A percentile compares a stretch with the other conserved stretches of the same genome.
These are phyloP conservation scores for Candida pseudoviswanathii DNA, from an alignment of 1,139 yeast species.

Conservation along the genomic window DNA sequence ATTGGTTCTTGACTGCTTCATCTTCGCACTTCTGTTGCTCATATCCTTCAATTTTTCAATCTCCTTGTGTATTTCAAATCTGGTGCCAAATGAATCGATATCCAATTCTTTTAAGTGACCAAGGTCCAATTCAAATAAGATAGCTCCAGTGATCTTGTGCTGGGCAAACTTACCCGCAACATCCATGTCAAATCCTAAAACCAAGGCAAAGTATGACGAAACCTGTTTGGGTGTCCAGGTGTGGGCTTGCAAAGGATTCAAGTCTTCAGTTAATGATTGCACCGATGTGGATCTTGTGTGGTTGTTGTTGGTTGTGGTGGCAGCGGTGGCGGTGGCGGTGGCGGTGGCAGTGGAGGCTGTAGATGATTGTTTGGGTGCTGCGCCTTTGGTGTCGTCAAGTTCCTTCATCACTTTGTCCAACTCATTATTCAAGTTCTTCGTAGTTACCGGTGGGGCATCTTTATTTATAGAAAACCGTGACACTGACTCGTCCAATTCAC, in stretches of 20 bases:
- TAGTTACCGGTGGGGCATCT: neutral
- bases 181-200: constrained; percentile 70
- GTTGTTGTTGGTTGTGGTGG: neutral
- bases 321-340: constrained; percentile 6
- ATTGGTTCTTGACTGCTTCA: constrained; percentile 14
- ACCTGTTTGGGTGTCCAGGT: constrained; percentile 92
- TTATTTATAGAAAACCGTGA: constrained; percentile 5
- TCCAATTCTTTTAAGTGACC: constrained; percentile 88
- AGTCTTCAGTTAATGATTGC: constrained; percentile 30
- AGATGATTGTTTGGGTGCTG: constrained; percentile 4
- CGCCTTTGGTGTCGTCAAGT: constrained; percentile 25
- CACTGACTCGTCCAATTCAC: constrained; percentile 9
- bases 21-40: constrained; percentile 12
- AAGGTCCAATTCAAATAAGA: constrained; percentile 81
- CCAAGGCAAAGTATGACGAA: constrained; percentile 65
- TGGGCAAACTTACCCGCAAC: constrained; percentile 78
- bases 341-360: neutral
- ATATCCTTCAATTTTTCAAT: constrained; percentile 66
- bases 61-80: constrained; percentile 89
- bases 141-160: constrained; percentile 88
- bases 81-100: constrained; percentile 88
- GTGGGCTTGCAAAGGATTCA: constrained; percentile 53
- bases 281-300: constrained; percentile 12
- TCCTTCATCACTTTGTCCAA: constrained; percentile 86
- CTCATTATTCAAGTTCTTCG: constrained; percentile 51